Evolutionary conservation across 495 filamentous ascomycete genomes (phyloP), one percentile per base, ranked within the genome.

Genomic region (Penicillium longicatenatum): DNA sequence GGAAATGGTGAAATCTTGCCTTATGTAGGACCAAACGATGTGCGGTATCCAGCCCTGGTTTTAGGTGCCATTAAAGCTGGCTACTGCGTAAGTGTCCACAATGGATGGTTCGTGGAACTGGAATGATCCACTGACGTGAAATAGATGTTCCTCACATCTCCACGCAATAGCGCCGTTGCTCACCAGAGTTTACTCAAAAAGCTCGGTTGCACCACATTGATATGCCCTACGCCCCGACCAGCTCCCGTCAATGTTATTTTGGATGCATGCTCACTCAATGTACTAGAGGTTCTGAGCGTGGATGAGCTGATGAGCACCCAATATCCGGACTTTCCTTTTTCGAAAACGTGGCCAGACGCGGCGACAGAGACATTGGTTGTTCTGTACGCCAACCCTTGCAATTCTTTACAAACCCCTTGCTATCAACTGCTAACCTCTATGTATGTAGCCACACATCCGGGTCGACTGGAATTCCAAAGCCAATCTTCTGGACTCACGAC

Each of bases 401-500:
- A n/a, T n/a, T n/a, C n/a, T n/a, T n/a, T 30, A 30, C 8, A 30
- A 8, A 30, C 8, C 29, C 29, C 29, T 4, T 30, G 29, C 8
- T 30, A 30, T 30, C 8, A 8, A 30, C 29, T 30, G 4, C 29
- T 30, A 4, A 30, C 29, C 29, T 8, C 29, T 30, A 30, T n/a
- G n/a, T n/a, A n/a, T n/a, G n/a, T 30, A 30, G 29, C 29, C 73
- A 75, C 58, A 78, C 74, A 20, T 76, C 73, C 6, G 72, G 75
- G 14, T 67, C 75, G 4, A 76, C 74, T 0, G 72, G 69, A 1
- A 58, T 72, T 20, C 75, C 75, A 6, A 78, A 76, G 49, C 72
- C 75, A 1, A 62, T 78, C 41, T 54, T 68, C 35, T 72, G 55
- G 55, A 69, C 57, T 5, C 68, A 72, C 52, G 69, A 70, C 1